Evolutionary conservation across 2,329 filamentous ascomycete species (phyloP), one percentile per base, ranked within the genome.

Genomic region (Cladosporium velox): DNA sequence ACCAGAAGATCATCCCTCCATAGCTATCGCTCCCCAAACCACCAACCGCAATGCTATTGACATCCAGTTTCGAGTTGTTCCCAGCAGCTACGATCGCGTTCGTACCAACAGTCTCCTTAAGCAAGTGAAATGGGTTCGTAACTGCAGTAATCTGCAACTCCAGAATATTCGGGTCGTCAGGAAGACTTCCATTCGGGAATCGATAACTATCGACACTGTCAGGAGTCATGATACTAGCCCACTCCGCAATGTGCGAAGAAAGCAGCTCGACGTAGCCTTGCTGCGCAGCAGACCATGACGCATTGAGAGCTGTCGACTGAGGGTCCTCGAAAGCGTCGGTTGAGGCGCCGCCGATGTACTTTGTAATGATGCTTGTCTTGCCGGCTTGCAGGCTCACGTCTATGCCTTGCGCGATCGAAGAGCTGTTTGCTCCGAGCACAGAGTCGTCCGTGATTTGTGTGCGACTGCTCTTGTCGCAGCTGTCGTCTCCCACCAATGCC

Each of bases 271-370:
- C 76, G 70, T 85, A 91, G 0, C 89, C 90, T 34, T 77, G 77
- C 5, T 77, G 71, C 64, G 81, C 79, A 47, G 81, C 88, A 1
- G 77, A 75, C 6, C 79, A 72, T 0, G 85, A 86, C 1, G 88
- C 88, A 6, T 82, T 74, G 66, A 81, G 80, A 1, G 90, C 90
- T 1, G 82, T 80, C 1, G 75, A 71, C 66, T 85, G 79, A 0
- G 89, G 85, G 68, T 89, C 78, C 0, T 78, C 67, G 72, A 91
- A 92, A 0, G 88, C 89, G 75, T 92, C 90, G 0, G 84, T 85
- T 1, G 89, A 90, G 4, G 90, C 89, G 59, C 83, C 84, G 32
- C 90, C 90, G 18, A 92, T 82, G 69, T 84, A 91, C 72, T 92
- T 92, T 57, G 83, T 85, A 55, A 91, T 77, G 1, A 81, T 85